phyloP scores from a whole-genome alignment of 345 rosid species.

The Citrus trifoliata region DNA sequence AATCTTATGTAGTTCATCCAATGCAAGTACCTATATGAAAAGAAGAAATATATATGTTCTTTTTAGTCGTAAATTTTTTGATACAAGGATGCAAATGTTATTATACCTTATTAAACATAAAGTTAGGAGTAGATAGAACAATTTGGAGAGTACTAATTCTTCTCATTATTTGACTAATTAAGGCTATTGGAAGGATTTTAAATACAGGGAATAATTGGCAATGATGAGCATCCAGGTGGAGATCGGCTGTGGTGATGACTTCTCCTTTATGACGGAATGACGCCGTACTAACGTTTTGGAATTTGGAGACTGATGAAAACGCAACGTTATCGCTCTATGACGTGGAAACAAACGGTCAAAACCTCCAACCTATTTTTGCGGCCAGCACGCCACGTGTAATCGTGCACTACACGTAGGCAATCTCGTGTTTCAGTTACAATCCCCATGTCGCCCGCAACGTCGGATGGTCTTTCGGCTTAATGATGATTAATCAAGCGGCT shows the following conservation, averaged over 20 bases:
- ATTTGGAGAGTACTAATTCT: no score
- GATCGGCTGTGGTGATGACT: not conserved
- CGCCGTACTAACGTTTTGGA: no score
- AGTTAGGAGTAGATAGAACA: no score
- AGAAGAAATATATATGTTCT: rapidly evolving
- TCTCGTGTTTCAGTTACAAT: not conserved
- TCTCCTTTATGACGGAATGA: not conserved
- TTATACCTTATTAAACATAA: no score
- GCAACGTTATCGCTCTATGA: not conserved
- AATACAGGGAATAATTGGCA: not conserved
- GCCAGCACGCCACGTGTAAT: not conserved
- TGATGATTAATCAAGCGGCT: not conserved
- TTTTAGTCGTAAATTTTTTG: no score
- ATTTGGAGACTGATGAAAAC: not conserved
- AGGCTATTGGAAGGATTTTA: not conserved
- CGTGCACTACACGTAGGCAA: not conserved
- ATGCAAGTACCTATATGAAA: no score
- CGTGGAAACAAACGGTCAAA: not conserved
- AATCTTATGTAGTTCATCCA: no score
- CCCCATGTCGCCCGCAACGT: not conserved
- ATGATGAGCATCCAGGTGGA: not conserved
- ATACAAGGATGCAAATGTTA: no score
- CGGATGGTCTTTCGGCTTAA: not conserved
- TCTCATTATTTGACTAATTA: not conserved
- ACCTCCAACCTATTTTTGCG: not conserved